A percentile compares a stretch with the other conserved stretches of the same genome.
Evolutionary conservation across 192 early-diverging fungal species (phyloP).

Genomic region (Funneliformis mosseae): DNA sequence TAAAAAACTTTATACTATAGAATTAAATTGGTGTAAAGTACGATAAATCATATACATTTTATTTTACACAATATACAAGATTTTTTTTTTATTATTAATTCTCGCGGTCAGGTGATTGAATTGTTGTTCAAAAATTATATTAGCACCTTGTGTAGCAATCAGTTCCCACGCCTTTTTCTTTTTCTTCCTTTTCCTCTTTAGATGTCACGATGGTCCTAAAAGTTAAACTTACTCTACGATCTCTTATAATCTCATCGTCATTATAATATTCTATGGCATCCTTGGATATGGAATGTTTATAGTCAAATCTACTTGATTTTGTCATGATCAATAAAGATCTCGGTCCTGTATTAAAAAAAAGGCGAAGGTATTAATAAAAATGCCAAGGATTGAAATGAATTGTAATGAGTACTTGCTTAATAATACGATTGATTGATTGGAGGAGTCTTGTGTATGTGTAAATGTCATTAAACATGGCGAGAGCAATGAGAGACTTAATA

Average conservation of each 20-base stretch:
- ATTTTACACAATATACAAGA: no score
- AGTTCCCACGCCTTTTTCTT: neutral
- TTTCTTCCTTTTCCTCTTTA: neutral
- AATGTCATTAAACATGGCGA: slow-evolving; percentile 71
- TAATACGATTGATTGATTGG: slow-evolving; percentile 35
- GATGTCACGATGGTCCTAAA: slow-evolving; percentile 28
- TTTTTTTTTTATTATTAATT: no score
- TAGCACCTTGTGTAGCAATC: neutral
- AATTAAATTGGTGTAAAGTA: neutral
- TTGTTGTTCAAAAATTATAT: no score
- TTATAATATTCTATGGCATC: slow-evolving; percentile 48
- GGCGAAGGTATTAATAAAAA: neutral
- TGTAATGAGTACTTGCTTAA: slow-evolving; percentile 42
- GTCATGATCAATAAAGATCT: slow-evolving; percentile 63
- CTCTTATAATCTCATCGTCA: slow-evolving; percentile 51
- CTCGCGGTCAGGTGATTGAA: no score
- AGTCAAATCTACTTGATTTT: slow-evolving; percentile 57
- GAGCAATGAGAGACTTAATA: slow-evolving; percentile 62
- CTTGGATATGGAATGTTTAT: slow-evolving; percentile 70
- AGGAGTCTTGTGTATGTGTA: slow-evolving; percentile 38
- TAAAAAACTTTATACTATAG: neutral
- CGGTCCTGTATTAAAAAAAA: slow-evolving; percentile 43
- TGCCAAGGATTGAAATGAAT: neutral
- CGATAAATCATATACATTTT: neutral
- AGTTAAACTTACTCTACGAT: slow-evolving; percentile 66